Percentiles rank a stretch among this genome's conserved stretches.
Conservation (phyloP, 805 yeast species). For the Nakazawaea ishiwadae region DNA sequence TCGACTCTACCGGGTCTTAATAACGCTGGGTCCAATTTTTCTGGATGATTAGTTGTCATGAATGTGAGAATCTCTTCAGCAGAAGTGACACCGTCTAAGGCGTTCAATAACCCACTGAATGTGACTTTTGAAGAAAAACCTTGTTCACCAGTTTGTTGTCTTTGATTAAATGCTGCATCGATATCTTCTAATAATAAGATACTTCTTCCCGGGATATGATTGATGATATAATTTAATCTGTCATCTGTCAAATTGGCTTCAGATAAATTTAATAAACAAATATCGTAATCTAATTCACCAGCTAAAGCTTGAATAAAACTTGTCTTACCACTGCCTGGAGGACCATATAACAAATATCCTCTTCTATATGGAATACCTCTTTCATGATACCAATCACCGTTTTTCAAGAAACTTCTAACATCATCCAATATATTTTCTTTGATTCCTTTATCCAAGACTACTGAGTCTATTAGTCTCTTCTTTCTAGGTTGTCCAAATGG, state of each 20-base stretch:
- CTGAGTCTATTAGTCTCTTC: slow-evolving; percentile 80
- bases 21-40: slow-evolving; percentile 85
- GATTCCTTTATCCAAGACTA: slow-evolving; percentile 74
- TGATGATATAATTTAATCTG: slow-evolving; percentile 90
- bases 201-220: slow-evolving; percentile 89
- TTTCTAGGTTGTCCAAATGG: slow-evolving; percentile 95
- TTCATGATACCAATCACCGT: slow-evolving; percentile 89
- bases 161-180: slow-evolving; percentile 89
- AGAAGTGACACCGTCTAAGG: slow-evolving; percentile 95
- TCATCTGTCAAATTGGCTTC: slow-evolving; percentile 94
- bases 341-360: slow-evolving; percentile 91
- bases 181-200: slow-evolving; percentile 85
- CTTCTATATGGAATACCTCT: slow-evolving; percentile 97
- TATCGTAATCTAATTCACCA: slow-evolving; percentile 92
- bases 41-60: slow-evolving; percentile 99
- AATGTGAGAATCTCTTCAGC: slow-evolving; percentile 95
- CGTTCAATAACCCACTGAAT: slow-evolving; percentile 88
- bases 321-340: slow-evolving; percentile 97
- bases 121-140: slow-evolving; percentile 90
- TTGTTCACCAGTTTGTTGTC: slow-evolving; percentile 70
- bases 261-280: slow-evolving; percentile 85
- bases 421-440: slow-evolving; percentile 63
- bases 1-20: slow-evolving; percentile 95
- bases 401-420: slow-evolving; percentile 70
- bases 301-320: slow-evolving; percentile 95